A percentile compares a stretch with the other conserved stretches of the same genome.
phyloP scores from a whole-genome alignment of 176 grass and related monocot genomes.

The Avena eriantha region DNA sequence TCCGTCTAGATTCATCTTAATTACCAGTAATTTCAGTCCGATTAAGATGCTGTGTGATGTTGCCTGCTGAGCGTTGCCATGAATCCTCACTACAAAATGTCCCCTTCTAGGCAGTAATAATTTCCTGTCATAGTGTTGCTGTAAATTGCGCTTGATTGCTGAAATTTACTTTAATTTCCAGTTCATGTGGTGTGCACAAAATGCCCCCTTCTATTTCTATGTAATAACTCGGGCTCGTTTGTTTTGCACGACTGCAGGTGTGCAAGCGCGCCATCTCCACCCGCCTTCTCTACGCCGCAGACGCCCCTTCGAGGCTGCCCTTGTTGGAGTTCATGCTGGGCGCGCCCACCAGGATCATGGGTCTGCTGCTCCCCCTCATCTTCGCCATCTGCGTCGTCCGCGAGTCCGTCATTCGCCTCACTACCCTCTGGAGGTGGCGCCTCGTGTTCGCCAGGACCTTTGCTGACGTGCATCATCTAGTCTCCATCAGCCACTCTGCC shows the following conservation, averaged over 20 bases:
- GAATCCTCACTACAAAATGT: neutral
- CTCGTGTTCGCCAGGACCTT: slow-evolving; percentile 13
- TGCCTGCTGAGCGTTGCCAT: neutral
- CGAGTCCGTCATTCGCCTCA: slow-evolving; percentile 33
- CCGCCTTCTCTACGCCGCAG: slow-evolving; percentile 29
- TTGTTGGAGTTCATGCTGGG: slow-evolving; percentile 29
- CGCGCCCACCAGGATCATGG: slow-evolving; percentile 12
- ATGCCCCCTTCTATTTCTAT: too few relatives aligned
- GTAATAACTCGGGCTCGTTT: too few relatives aligned
- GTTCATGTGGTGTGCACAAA: too few relatives aligned
- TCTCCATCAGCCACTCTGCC: slow-evolving; percentile 22
- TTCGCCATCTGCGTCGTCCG: slow-evolving; percentile 8
- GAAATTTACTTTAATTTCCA: neutral
- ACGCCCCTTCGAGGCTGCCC: slow-evolving; percentile 42
- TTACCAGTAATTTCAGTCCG: neutral
- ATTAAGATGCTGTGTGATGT: neutral
- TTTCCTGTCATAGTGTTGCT: neutral
- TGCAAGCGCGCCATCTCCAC: slow-evolving; percentile 29
- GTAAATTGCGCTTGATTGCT: neutral
- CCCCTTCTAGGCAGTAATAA: neutral
- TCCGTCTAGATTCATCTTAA: neutral
- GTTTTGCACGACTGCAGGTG: slow-evolving; percentile 16
- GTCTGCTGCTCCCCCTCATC: slow-evolving; percentile 37
- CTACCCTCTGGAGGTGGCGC: slow-evolving; percentile 38
- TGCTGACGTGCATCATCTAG: slow-evolving; percentile 26